phyloP scores from a whole-genome alignment of 2,329 filamentous ascomycete genomes.

The Nannizzia gypsea region DNA sequence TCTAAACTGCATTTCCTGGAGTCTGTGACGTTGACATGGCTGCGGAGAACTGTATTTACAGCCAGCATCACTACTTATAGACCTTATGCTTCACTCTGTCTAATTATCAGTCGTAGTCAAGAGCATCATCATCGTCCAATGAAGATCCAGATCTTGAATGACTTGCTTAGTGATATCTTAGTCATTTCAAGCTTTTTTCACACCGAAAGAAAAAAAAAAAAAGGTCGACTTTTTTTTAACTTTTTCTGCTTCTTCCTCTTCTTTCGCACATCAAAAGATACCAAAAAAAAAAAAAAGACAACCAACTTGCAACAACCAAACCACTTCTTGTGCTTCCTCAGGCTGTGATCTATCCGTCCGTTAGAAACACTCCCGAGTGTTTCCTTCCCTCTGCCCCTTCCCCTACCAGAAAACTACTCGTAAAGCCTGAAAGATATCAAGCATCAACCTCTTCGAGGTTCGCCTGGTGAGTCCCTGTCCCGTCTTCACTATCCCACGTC shows the following conservation, averaged over 20 bases:
- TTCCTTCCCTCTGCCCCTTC: conserved; percentile 16
- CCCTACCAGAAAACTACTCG: conserved; percentile 23
- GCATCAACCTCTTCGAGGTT: conserved; percentile 12
- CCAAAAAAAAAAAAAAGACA: neutral
- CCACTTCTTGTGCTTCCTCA: conserved; percentile 1
- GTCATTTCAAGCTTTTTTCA: conserved; percentile 1
- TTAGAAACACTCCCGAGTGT: conserved; percentile 4
- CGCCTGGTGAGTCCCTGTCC: conserved; percentile 10
- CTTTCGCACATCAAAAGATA: neutral
- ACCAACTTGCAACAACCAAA: neutral
- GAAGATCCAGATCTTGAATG: no score
- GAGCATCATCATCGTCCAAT: no score
- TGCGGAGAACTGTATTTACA: no score
- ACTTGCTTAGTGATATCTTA: neutral
- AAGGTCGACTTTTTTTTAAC: neutral
- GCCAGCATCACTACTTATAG: neutral
- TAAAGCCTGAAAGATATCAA: conserved; percentile 15
- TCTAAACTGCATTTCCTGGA: no score
- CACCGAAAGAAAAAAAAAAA: conserved; percentile 10
- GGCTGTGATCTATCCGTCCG: neutral
- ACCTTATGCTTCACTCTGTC: neutral
- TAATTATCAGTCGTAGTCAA: neutral
- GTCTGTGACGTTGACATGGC: no score
- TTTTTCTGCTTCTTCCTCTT: neutral
- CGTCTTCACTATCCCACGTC: neutral